Evolutionary conservation across 352 stramenopile species (phyloP), one percentile per base, ranked within the genome.

Genomic region (Globisporangium middletonii): DNA sequence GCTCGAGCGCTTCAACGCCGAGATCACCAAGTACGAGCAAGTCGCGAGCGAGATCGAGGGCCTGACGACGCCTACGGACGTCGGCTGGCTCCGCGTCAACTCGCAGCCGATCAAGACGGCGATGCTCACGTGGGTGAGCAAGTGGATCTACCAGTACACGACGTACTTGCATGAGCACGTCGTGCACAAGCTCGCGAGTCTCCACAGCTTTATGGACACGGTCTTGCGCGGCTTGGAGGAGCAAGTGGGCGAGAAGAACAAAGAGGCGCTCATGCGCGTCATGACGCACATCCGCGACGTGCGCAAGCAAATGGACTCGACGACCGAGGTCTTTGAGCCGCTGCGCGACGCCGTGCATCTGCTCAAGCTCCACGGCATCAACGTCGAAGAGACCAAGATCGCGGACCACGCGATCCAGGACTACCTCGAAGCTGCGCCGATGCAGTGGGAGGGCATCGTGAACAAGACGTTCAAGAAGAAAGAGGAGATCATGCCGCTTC

Each of bases 401-500:
- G 74, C 77, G 0, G 82, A 88, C 42, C 75, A 94, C 35, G 74
- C 83, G 3, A 78, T 94, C 9, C 83, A 91, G 46, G 84, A 95
- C 49, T 99, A 98, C 68, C 68, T 99, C 23, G 96, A 99, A 62
- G 94, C 97, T 28, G 93, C 93, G 18, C 95, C 95, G 9, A 90
- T 98, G 77, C 89, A 97, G 55, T 99, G 96, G 96, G 96, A 99
- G 63, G 92, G 79, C 6, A 96, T 98, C n/a, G 92, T 98, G 30
- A 99, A 98, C 71, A 98, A 98, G 67, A 98, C 95, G 19, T 99
- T 98, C 69, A 97, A 97, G 65, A 98, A 98, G 67, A 99, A 99
- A 60, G 96, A 99, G 71, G 93, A 98, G 63, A 99, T 99, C 59
- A 85, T 98, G 74, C 94, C 94, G 5, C 79, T 99, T 45, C 96